Conservation (phyloP, 1,139 yeast species). For the Geotrichum bryndzae region DNA sequence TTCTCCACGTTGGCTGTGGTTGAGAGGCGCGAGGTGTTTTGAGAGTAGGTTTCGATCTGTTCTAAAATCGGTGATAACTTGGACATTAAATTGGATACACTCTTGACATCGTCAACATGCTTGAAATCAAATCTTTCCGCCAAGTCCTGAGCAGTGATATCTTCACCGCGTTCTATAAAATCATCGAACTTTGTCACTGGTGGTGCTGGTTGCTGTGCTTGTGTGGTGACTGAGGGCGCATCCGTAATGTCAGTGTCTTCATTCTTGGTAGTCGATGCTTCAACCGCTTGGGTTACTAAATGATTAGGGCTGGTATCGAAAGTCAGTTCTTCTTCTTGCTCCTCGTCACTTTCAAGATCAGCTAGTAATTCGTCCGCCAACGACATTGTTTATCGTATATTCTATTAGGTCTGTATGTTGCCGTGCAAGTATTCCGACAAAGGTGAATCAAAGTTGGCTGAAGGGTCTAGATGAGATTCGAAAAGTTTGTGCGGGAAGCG, state of each 20-base stretch:
- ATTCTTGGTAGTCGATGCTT: conserved; percentile 4
- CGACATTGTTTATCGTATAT: conserved; percentile 25
- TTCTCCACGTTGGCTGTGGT: conserved; percentile 32
- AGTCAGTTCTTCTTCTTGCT: conserved; percentile 20
- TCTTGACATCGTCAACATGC: conserved; percentile 17
- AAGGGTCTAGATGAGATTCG: background rate
- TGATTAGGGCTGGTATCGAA: conserved; percentile 11
- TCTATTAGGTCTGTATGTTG: background rate
- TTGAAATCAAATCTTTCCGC: conserved; percentile 20
- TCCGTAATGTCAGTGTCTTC: conserved; percentile 11
- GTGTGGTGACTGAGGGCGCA: background rate
- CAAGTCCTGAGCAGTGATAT: conserved; percentile 23
- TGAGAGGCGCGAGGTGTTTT: conserved; percentile 2
- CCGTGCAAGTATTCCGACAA: background rate
- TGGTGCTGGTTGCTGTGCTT: background rate
- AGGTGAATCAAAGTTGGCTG: background rate
- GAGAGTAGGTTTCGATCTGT: conserved; percentile 24
- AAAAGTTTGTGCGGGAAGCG: background rate
- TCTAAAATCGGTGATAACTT: conserved; percentile 29
- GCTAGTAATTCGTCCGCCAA: conserved; percentile 38
- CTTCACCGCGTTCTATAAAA: conserved; percentile 18
- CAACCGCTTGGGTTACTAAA: conserved; percentile 3
- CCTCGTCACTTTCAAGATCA: conserved; percentile 33
- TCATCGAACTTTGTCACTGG: conserved; percentile 8
- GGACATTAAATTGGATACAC: conserved; percentile 26